phyloP scores from a whole-genome alignment of 495 filamentous ascomycete genomes.

The Penicillium bovifimosum region DNA sequence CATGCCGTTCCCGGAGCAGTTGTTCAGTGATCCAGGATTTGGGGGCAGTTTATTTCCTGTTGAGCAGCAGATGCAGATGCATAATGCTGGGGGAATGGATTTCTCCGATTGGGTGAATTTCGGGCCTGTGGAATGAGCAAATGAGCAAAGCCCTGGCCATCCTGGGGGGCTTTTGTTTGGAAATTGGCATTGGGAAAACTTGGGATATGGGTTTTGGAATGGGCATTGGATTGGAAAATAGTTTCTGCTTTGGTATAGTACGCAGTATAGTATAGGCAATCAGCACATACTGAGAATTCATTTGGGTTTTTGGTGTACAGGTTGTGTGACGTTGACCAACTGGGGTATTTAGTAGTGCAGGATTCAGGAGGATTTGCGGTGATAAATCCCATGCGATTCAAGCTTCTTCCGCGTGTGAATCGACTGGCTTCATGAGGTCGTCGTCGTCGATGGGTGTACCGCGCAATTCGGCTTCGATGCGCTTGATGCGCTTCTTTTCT shows the following conservation, averaged over 20 bases:
- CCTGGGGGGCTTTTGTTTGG: background rate
- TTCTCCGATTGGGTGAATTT: constrained; percentile 46
- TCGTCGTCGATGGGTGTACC: constrained; percentile 28
- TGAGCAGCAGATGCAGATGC: constrained; percentile 30
- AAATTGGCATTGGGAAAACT: constrained; percentile 4
- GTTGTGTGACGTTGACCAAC: background rate
- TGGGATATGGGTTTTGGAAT: background rate
- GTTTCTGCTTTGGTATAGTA: background rate
- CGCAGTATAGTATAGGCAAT: background rate
- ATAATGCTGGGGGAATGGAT: constrained; percentile 34
- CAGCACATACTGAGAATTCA: background rate
- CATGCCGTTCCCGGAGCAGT: constrained; percentile 40
- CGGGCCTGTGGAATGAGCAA: constrained; percentile 20
- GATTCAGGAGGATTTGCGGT: background rate
- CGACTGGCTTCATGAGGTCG: constrained; percentile 22
- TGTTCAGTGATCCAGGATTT: constrained; percentile 36
- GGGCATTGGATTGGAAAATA: background rate
- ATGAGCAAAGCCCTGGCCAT: background rate
- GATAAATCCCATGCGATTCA: background rate
- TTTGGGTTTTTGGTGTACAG: background rate
- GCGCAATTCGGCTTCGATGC: constrained; percentile 63
- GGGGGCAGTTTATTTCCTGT: constrained; percentile 36
- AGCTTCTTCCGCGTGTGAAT: constrained; percentile 20
- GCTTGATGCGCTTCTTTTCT: constrained; percentile 65
- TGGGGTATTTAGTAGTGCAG: background rate